These are phyloP conservation scores for Fusarium sp. DNA, from an alignment of 2,329 filamentous ascomycete genomes.

Conservation along the genomic window DNA sequence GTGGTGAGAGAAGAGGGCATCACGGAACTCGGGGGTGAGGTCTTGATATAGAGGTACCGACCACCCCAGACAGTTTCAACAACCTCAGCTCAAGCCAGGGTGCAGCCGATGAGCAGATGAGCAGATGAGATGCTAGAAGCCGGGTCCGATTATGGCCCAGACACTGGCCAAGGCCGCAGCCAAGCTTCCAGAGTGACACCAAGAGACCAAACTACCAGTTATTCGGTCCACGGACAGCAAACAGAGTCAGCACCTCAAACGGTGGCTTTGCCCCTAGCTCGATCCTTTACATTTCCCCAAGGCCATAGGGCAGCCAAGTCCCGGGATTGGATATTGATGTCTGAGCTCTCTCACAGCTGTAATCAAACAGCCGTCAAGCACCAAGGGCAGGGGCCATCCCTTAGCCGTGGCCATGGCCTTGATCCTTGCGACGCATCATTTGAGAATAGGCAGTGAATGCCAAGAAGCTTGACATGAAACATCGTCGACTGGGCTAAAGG, in stretches of 20 bases:
- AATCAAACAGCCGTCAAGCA: constrained; percentile 29
- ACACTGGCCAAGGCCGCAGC: constrained; percentile 8
- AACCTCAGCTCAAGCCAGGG: constrained; percentile 18
- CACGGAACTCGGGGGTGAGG: constrained; percentile 8
- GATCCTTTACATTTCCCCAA: constrained; percentile 23
- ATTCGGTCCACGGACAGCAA: constrained; percentile 19
- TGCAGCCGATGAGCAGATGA: constrained; percentile 10
- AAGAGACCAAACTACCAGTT: constrained; percentile 7
- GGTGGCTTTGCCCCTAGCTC: constrained; percentile 33
- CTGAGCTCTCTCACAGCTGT: background rate
- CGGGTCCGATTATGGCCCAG: background rate
- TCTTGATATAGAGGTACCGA: constrained; percentile 38
- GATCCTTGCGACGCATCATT: constrained; percentile 31
- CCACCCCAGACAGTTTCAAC: background rate
- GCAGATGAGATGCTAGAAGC: constrained; percentile 15
- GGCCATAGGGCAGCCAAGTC: background rate
- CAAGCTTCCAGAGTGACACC: constrained; percentile 28
- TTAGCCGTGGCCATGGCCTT: constrained; percentile 4
- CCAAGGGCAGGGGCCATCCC: constrained; percentile 4
- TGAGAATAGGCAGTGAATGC: constrained; percentile 14
- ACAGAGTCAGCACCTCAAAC: constrained; percentile 33
- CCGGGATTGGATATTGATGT: constrained; percentile 4
- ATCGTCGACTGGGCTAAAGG: background rate
- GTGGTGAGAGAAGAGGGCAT: constrained; percentile 9
- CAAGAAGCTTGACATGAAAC: constrained; percentile 37